Percentiles rank a stretch among this genome's conserved stretches.
Conservation (phyloP, 257 asterid genomes). For the Mentha longifolia region DNA sequence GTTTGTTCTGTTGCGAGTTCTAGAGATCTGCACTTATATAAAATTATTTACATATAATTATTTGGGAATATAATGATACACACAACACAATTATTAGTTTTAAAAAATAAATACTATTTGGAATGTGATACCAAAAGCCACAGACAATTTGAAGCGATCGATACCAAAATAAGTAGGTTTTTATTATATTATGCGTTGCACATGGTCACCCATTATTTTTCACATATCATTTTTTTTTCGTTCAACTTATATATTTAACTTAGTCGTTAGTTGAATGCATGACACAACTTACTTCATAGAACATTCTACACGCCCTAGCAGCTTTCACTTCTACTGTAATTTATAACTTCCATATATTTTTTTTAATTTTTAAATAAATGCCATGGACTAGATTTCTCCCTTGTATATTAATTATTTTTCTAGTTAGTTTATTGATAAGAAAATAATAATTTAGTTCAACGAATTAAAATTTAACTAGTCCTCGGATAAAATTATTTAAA, state of each 20-base stretch:
- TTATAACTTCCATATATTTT: too few relatives aligned
- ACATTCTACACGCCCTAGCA: too few relatives aligned
- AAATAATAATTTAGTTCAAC: not conserved
- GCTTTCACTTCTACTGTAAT: too few relatives aligned
- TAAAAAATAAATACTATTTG: not conserved
- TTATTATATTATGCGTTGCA: not conserved
- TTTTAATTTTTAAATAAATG: too few relatives aligned
- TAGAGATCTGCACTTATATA: not conserved
- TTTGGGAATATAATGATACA: not conserved
- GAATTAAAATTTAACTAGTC: too few relatives aligned
- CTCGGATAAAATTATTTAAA: too few relatives aligned
- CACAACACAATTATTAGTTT: not conserved
- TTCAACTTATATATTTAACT: too few relatives aligned
- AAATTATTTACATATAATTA: not conserved
- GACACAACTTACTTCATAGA: not conserved
- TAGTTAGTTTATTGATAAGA: not conserved
- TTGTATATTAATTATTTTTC: too few relatives aligned
- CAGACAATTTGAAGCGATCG: not conserved
- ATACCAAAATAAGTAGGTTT: not conserved
- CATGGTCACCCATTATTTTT: constrained; percentile 11
- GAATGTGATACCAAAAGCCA: not conserved
- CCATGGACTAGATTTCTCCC: too few relatives aligned
- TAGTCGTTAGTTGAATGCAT: not conserved
- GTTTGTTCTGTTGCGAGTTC: not conserved
- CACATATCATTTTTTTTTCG: not conserved